Evolutionary conservation across 805 yeast genomes (phyloP), one percentile per base, ranked within the genome.

Genomic region (Yamadazyma sp.): DNA sequence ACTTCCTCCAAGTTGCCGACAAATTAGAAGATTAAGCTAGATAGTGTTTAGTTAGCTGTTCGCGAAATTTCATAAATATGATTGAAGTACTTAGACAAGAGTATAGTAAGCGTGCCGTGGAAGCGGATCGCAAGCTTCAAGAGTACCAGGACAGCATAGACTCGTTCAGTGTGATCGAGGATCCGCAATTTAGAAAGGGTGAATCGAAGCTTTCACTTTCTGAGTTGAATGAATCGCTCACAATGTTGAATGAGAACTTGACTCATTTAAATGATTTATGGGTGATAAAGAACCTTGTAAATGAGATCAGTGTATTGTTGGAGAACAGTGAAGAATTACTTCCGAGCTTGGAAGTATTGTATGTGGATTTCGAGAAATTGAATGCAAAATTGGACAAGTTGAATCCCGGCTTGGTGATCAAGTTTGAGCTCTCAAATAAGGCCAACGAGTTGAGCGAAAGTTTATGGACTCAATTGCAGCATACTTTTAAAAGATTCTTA

Each of bases 1-100:
- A 64, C 45, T 67, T 63, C 44, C 39, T 62, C 13, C 69, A 60
- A 41, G 51, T 54, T 6, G 50, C 52, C 0, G 66, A 57, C 26
- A 26, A 35, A n/a, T 22, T 28, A 6, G 28, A n/a, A 13, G 39
- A 29, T 22, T 8, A 12, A 5, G 9, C 25, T 20, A 6, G 7
- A 31, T 31, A 31, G 25, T 25, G n/a, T 5, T 3, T 19, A 10
- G 14, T 28, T 13, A 11, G 20, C 15, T n/a, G 28, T n/a, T 19
- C 25, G 33, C 33, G 33, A 30, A 30, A 19, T 30, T 30, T 25
- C 14, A 12, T 12, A 25, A 25, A 25, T 30, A 36, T 36, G 40
- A 44, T 47, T 13, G 26, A 32, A 30, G 43, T 34, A 29, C 34
- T 45, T 11, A 33, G 8, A 13, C 32, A 45, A 14, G 25, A 32